phyloP scores from a whole-genome alignment of 345 rosid genomes.

The Dipteronia sinensis region DNA sequence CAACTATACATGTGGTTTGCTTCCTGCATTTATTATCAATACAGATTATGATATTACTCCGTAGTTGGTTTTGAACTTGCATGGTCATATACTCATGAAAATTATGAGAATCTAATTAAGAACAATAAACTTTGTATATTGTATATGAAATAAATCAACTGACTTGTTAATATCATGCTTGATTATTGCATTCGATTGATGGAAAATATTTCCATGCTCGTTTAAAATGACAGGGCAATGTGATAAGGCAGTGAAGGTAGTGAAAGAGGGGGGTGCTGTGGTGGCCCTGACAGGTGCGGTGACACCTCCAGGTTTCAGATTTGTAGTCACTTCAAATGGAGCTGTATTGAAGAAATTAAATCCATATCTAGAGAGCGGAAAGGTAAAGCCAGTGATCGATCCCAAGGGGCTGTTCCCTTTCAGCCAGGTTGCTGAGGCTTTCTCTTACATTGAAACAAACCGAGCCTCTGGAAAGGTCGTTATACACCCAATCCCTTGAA shows the following conservation, averaged over 20 bases:
- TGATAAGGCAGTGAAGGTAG: conserved; percentile 80
- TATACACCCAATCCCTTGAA: conserved; percentile 72
- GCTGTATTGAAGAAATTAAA: conserved; percentile 79
- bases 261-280: conserved; percentile 89
- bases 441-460: conserved; percentile 83
- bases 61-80: neutral
- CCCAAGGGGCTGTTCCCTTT: conserved; percentile 88
- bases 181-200: neutral
- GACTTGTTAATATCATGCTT: neutral
- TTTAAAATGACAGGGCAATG: conserved; percentile 64
- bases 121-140: neutral
- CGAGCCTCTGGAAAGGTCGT: conserved; percentile 80
- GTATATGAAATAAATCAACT: neutral
- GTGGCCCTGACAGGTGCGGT: conserved; percentile 95
- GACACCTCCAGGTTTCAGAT: conserved; percentile 87
- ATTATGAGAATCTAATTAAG: neutral
- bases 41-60: neutral
- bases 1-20: neutral
- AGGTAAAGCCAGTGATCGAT: conserved; percentile 81
- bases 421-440: conserved; percentile 63
- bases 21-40: neutral
- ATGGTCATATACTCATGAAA: neutral
- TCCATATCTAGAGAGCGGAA: conserved; percentile 80
- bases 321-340: conserved; percentile 86
- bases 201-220: neutral